phyloP scores from a whole-genome alignment of 106 monocot species.

The Iris macrosiphon region DNA sequence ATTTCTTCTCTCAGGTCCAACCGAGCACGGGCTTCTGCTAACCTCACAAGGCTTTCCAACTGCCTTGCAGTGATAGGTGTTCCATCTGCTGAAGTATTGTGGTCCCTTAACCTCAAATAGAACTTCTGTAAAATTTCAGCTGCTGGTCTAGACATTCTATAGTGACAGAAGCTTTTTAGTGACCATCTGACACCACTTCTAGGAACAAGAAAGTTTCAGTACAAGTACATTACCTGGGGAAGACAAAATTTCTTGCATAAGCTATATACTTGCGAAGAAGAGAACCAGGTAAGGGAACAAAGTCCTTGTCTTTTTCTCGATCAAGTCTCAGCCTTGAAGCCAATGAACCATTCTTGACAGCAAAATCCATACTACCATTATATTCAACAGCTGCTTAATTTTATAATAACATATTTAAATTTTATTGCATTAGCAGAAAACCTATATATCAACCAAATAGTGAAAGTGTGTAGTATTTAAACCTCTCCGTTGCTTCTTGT shows the following conservation, averaged over 20 bases:
- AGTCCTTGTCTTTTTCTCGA: constrained; percentile 71
- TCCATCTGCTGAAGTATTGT: constrained; percentile 76
- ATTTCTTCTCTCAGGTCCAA: constrained; percentile 94
- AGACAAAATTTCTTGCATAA: constrained; percentile 81
- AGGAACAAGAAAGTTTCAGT: neutral
- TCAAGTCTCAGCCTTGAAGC: constrained; percentile 69
- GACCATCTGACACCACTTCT: neutral
- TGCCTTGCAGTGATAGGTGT: constrained; percentile 98
- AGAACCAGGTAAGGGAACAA: constrained; percentile 71
- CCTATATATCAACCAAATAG: neutral
- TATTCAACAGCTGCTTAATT: constrained; percentile 27
- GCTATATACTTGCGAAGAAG: constrained; percentile 95
- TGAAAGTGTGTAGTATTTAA: neutral
- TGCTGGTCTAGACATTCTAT: constrained; percentile 83
- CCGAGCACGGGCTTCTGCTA: constrained; percentile 97
- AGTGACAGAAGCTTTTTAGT: neutral
- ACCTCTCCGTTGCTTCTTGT: constrained; percentile 62
- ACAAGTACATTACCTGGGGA: constrained; percentile 52
- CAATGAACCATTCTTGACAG: constrained; percentile 32
- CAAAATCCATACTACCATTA: constrained; percentile 25
- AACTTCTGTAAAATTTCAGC: constrained; percentile 83
- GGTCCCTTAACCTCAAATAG: constrained; percentile 84
- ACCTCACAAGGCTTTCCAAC: constrained; percentile 87
- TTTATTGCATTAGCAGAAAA: neutral
- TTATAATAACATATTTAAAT: neutral